phyloP scores from a whole-genome alignment of 2,329 filamentous ascomycete species.

The Aspergillus viridinutans region DNA sequence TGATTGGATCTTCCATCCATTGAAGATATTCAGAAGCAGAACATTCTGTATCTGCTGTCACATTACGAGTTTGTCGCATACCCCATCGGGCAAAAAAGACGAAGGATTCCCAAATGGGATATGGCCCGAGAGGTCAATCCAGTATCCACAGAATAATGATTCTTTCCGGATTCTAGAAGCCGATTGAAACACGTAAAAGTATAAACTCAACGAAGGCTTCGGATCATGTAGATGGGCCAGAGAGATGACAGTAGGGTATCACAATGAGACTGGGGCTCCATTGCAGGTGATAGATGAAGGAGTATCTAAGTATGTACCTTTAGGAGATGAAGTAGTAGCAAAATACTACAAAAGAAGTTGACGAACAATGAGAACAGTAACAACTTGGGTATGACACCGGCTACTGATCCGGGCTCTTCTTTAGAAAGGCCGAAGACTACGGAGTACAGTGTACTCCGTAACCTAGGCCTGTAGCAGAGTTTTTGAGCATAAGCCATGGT shows the following conservation, averaged over 20 bases:
- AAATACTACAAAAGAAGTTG: neutral
- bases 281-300: no score
- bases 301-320: neutral
- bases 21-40: no score
- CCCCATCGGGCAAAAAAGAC: no score
- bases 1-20: no score
- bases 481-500: neutral
- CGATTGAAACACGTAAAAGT: neutral
- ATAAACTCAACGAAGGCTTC: neutral
- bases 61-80: no score
- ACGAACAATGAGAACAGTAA: no score
- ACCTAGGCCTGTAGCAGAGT: no score
- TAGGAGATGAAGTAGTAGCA: neutral
- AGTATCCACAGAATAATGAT: neutral
- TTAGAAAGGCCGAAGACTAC: no score
- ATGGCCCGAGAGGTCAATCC: neutral
- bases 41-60: no score
- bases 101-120: no score
- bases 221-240: neutral
- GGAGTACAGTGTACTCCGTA: no score
- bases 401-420: neutral
- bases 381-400: neutral
- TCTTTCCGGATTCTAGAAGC: neutral
- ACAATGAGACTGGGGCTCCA: neutral
- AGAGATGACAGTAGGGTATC: neutral